Conservation (phyloP, 805 yeast genomes). For the Starmerella tilneyi region DNA sequence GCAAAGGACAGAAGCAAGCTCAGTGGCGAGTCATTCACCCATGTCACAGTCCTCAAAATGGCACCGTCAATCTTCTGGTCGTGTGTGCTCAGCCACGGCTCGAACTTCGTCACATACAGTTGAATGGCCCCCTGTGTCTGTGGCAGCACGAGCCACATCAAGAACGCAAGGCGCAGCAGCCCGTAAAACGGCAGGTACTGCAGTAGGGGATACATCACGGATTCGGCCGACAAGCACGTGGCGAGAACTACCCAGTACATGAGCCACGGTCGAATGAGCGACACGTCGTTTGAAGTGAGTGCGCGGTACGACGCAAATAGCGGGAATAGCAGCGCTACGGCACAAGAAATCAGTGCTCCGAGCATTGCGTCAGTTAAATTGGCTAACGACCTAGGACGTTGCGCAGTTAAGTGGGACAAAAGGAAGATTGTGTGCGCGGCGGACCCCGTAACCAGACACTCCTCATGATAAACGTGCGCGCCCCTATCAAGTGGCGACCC, state of each 20-base stretch:
- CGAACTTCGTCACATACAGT: slow-evolving; percentile 33
- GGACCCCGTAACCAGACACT: too few species aligned
- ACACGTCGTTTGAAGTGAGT: slow-evolving; percentile 36
- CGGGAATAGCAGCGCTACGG: slow-evolving; percentile 41
- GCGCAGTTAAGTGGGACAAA: background rate
- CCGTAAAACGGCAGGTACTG: slow-evolving; percentile 47
- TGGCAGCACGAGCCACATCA: slow-evolving; percentile 53
- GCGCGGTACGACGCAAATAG: slow-evolving; percentile 52
- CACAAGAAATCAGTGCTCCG: slow-evolving; percentile 18
- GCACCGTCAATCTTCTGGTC: slow-evolving; percentile 32
- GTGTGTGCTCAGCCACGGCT: slow-evolving; percentile 34
- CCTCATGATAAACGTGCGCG: slow-evolving; percentile 30
- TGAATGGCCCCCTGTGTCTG: slow-evolving; percentile 40
- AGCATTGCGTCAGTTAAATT: slow-evolving; percentile 16
- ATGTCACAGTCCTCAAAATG: slow-evolving; percentile 19
- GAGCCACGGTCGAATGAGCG: slow-evolving; percentile 39
- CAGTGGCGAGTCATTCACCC: slow-evolving; percentile 12
- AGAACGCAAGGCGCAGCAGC: slow-evolving; percentile 39
- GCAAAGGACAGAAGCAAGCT: slow-evolving; percentile 15
- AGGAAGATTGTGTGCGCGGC: too few species aligned
- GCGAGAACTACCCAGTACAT: slow-evolving; percentile 61
- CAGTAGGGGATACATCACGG: slow-evolving; percentile 38
- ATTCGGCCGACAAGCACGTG: slow-evolving; percentile 34
- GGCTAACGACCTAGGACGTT: background rate
- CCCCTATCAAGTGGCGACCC: slow-evolving; percentile 10